Base-by-base conservation (phyloP, 345 rosid genomes). In the Salix purpurea region DNA sequence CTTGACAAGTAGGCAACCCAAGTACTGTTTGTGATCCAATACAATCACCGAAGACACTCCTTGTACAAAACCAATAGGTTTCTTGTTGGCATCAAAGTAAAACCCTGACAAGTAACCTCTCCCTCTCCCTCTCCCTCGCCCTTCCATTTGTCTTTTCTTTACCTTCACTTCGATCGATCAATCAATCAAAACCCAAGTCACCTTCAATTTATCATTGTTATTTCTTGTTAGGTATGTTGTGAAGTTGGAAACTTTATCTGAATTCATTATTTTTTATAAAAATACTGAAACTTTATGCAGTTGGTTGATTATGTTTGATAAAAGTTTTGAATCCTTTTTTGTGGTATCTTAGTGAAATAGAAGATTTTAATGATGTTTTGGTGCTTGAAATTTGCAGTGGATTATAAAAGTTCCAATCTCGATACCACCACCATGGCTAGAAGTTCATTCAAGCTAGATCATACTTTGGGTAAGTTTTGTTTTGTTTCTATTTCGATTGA, bases 391-490 rank as follows among this genome's bases (percentile, higher is more conserved):
- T 77, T 84, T 40, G 83, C 91, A 88, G 90, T 58, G 65, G 76
- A 75, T 66, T 52, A 46, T 50, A 74, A 75, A 58, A 58, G 64
- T 58, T n/a, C 28, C 28, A 9, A 1, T 58, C 28, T 58, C n/a
- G 64, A 58, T 58, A 69, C 65, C 40, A 39, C 48, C 66, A 69
- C 74, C 84, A 92, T 92, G 97, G 90, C 90, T 70, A 90, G 87
- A 75, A 84, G 85, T 72, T 82, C 90, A 26, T 89, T 90, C 91
- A 89, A 89, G 88, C 85, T 85, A 66, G 89, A 89, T 50, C 91
- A 90, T 72, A 89, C 94, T 24, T 72, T 90, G 78, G 94, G 97
- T 92, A 75, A n/a, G 90, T 80, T 42, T 69, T 62, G 60, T 44
- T 23, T 58, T 48, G 58, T 0, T 37, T 39, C 3, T 76, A 54